Evolutionary conservation across 1,284 basidiomycete species (phyloP).

Genomic region (Ustilago trichophora): DNA sequence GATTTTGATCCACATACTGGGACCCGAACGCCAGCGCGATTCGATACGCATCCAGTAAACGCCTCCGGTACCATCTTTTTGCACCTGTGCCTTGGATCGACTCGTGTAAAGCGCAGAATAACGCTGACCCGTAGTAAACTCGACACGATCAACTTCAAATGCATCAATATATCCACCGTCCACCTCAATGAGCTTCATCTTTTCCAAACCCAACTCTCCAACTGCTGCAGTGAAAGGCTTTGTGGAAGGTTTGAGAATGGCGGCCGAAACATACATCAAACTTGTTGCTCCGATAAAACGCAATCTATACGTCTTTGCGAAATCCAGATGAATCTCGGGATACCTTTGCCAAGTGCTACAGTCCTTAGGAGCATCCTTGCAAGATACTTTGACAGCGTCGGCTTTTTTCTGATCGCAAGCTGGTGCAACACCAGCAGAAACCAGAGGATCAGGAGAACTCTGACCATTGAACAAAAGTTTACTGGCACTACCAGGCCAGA

Average conservation of each 20-base stretch:
- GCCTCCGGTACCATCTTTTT: conserved; percentile 26
- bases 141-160: conserved; percentile 22
- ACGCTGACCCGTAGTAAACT: conserved; percentile 52
- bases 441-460: not conserved
- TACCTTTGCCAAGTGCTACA: not conserved
- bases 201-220: conserved; percentile 2
- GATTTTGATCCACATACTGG: conserved; percentile 34
- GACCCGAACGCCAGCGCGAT: conserved; percentile 35
- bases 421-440: not conserved
- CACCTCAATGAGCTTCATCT: conserved; percentile 50
- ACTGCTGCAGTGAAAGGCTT: conserved; percentile 4
- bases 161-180: conserved; percentile 51
- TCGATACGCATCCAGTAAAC: conserved; percentile 53
- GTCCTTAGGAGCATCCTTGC: not conserved
- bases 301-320: conserved; percentile 42
- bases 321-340: conserved; percentile 41
- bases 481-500: conserved; percentile 51
- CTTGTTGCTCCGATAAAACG: conserved; percentile 36
- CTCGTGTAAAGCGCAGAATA: conserved; percentile 44
- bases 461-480: conserved; percentile 52
- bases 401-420: conserved; percentile 43
- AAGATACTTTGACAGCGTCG: not conserved
- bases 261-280: conserved; percentile 31
- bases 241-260: conserved; percentile 18
- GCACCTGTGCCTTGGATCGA: conserved; percentile 18